Base-by-base conservation (phyloP, 2,329 filamentous ascomycete species). In the Fusarium sp. region DNA sequence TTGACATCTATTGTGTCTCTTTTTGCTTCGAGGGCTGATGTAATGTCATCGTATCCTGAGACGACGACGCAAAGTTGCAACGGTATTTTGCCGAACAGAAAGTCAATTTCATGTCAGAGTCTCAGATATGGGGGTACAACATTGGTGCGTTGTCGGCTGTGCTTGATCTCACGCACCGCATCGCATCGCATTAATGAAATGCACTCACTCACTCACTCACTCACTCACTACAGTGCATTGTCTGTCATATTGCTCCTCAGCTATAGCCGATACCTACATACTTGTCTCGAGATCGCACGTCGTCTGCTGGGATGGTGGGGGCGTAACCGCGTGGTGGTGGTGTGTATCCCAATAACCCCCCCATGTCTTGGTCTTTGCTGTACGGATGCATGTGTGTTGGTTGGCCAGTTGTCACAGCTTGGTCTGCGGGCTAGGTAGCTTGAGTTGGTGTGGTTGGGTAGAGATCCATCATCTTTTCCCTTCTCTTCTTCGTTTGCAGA, bases 391-490 rank as follows among this genome's bases (percentile, higher is more conserved):
- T 63, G 68, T 53, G 54, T 38, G 44, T 27, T 73, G 70, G 70
- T 73, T 73, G 70, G 62, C 53, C 58, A 66, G 62, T 56, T 65
- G 62, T 71, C 68, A 70, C 57, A 35, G 49, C 46, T 67, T 71
- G 56, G 54, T 46, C 58, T 70, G 49, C 31, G 59, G 59, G 57
- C 49, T 53, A 27, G 33, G 33, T n/a, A 53, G 22, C 46, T 67
- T 45, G 58, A 58, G 61, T 64, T 70, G 66, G 67, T 70, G 65
- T 70, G 65, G 67, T 70, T 70, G 60, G 67, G 66, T 52, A 66
- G 50, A 64, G 39, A 68, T 41, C 45, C 42, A 27, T 62, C 49
- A 29, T 68, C 27, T 38, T 68, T 41, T 15, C 44, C 64, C 33
- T 50, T 68, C 27, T 41, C 36, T 52, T 66, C 46, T 41, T 41